Evolutionary conservation across 305 asterid species (phyloP), one percentile per base, ranked within the genome.

Genomic region (Solanum chacoense): DNA sequence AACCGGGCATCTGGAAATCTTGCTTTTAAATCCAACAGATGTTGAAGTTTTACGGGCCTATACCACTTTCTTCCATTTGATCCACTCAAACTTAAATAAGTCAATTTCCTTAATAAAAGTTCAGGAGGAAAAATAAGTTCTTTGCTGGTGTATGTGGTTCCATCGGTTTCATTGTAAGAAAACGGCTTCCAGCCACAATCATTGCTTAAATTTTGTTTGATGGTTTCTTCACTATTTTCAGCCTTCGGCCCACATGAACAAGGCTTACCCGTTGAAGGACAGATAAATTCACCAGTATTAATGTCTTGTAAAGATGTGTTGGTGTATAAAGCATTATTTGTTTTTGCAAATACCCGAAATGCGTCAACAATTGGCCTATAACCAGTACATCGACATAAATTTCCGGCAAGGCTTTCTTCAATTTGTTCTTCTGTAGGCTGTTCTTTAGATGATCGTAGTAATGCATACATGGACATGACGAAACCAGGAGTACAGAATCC

Each of bases 401-500:
- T 96, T 90, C 99, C 99, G 6, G 98, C 98, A 91, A 97, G 99
- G 92, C 91, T 94, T 92, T 96, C 99, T 92, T 96, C 99, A 74
- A 97, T 95, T 86, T 93, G 97, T 90, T 92, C 95, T 91, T 94
- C 92, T 73, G 95, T 94, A 34, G 99, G 99, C 71, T 93, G 94
- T 87, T 92, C 93, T 65, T 87, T 90, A 65, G 95, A 93, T 85
- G 99, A 97, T 88, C 99, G 92, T 72, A 97, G 90, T 59, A 97
- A 92, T 85, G 98, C 98, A 87, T 96, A 97, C 98, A 97, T 94
- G 90, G 99, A 97, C 98, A 97, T 97, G 71, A 96, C 86, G 89
- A 97, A 97, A 91, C 99, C 99, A 89, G 99, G 99, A 81, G 99
- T 97, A 93, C 99, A 97, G 90, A 96, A 97, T 79, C 99, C 99